Base-by-base conservation (phyloP, 2,329 filamentous ascomycete species). In the Penicillium sp. region DNA sequence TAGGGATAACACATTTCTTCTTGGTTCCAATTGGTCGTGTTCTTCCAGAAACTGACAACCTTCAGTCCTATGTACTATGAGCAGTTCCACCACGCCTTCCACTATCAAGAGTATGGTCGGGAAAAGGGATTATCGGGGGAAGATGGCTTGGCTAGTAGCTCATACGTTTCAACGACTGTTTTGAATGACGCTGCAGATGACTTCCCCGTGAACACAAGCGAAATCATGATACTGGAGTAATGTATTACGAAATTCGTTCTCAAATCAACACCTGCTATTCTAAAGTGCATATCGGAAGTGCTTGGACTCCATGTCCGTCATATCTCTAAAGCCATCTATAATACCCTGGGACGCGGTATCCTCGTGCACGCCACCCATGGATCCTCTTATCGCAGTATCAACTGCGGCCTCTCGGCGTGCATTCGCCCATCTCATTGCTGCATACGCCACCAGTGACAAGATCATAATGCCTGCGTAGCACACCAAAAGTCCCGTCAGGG, bases 391-490 rank as follows among this genome's bases (percentile, higher is more conserved):
- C 21, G 11, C 7, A 11, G 11, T 23, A 7, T 25, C 33, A 4
- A 17, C 13, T 7, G 18, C 23, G 14, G 42, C 42, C 26, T 59
- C 51, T 15, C 57, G 47, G 10, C 55, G 43, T 10, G 26, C 17
- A 41, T 62, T 62, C 32, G 60, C 52, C 38, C 50, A 49, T 32
- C 43, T 50, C 56, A 59, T 60, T 4, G 37, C 41, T 0, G 43
- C 35, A 31, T 63, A 63, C 2, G 47, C 45, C 3, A 59, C 36
- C 6, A 39, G 33, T 4, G 57, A 54, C 2, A 71, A 44, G 0
- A 64, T 55, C 27, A 72, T 60, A 26, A 73, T 67, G 0, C 62
- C 69, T 3, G 65, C 67, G 46, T 74, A 74, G 39, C 68, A 72
- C 19, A 63, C 57, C 13, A 70, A 59, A 13, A 74, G 48, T 0